Percentiles rank a stretch among this genome's conserved stretches.
These are phyloP conservation scores for Pharus latifolius DNA, from an alignment of 176 grass and related monocot genomes.

Conservation along the genomic window DNA sequence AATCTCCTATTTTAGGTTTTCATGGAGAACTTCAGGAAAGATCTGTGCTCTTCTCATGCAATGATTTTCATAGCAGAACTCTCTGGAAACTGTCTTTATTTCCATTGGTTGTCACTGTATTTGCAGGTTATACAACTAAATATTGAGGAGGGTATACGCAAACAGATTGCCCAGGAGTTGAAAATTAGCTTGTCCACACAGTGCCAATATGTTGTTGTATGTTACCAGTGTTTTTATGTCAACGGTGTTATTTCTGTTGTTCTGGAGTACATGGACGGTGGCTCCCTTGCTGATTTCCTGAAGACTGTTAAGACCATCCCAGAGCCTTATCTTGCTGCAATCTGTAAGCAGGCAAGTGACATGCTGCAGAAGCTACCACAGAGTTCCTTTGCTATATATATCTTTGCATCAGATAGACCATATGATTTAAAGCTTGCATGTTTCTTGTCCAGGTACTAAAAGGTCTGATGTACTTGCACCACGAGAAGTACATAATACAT, in stretches of 20 bases:
- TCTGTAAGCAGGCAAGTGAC: slow-evolving; percentile 93
- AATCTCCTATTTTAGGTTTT: no score
- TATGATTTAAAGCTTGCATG: not conserved
- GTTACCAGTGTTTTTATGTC: slow-evolving; percentile 85
- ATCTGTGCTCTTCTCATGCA: not conserved
- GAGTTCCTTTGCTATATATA: slow-evolving; percentile 3
- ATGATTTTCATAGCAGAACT: not conserved
- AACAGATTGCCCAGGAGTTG: slow-evolving; percentile 72
- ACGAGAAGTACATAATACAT: slow-evolving; percentile 75
- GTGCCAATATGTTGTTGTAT: slow-evolving; percentile 61
- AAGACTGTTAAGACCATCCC: slow-evolving; percentile 77
- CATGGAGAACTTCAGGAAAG: not conserved
- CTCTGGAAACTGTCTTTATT: not conserved
- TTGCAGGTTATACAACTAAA: slow-evolving; percentile 87
- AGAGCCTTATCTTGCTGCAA: slow-evolving; percentile 83
- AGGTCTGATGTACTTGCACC: slow-evolving; percentile 78
- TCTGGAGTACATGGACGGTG: slow-evolving; percentile 96
- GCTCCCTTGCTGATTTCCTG: slow-evolving; percentile 76
- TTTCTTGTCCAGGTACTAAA: slow-evolving; percentile 53
- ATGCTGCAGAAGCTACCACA: not conserved
- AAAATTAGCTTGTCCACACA: slow-evolving; percentile 82
- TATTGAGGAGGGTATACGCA: slow-evolving; percentile 65
- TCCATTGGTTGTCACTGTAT: not conserved
- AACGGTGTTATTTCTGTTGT: slow-evolving; percentile 89
- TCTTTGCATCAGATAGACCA: not conserved